Evolutionary conservation across 2,329 filamentous ascomycete species (phyloP), one percentile per base, ranked within the genome.

Genomic region (Aureobasidium sp.): DNA sequence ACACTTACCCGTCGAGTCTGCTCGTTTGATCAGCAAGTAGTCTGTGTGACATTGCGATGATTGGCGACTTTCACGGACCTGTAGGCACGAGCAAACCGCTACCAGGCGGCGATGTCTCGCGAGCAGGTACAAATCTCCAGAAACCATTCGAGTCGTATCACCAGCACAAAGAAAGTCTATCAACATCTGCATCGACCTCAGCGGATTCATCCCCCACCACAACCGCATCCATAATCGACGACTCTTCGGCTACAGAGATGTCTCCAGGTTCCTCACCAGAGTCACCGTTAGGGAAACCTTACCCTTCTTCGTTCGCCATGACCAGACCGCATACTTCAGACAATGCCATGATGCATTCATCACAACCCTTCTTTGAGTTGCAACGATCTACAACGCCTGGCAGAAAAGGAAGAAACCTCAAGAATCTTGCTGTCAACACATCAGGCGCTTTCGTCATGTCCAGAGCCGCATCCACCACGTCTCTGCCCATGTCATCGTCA

Each of bases 201-300:
- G 89, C 89, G 43, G 92, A 96, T 69, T 96, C 93, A 23, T 97
- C 93, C 9, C 94, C 94, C 1, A 97, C 93, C 8, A 96, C 92
- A 3, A 96, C 93, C 2, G 83, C 94, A 53, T 96, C 91, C 6
- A 96, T 90, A 21, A 90, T 93, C 64, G 93, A 96, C 75, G 95
- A 92, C 5, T 93, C 90, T 9, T 89, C 90, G 31, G 81, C 94
- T 51, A 92, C 92, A 31, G 93, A 97, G 68, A 87, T 90, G 8
- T 96, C 93, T 5, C 91, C 94, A 3, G 93, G 88, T 57, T 90
- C 92, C 23, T 96, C 93, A 1, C 93, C 93, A 9, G 92, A 96
- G 74, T 96, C 94, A 2, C 90, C 91, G 1, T 78, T 88, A 59
- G 87, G 88, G 60, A 79, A 91, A 60, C 82, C 87, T 60, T 85